Evolutionary conservation across 495 filamentous ascomycete genomes (phyloP), one percentile per base, ranked within the genome.

Genomic region (Aspergillus homomorphus): DNA sequence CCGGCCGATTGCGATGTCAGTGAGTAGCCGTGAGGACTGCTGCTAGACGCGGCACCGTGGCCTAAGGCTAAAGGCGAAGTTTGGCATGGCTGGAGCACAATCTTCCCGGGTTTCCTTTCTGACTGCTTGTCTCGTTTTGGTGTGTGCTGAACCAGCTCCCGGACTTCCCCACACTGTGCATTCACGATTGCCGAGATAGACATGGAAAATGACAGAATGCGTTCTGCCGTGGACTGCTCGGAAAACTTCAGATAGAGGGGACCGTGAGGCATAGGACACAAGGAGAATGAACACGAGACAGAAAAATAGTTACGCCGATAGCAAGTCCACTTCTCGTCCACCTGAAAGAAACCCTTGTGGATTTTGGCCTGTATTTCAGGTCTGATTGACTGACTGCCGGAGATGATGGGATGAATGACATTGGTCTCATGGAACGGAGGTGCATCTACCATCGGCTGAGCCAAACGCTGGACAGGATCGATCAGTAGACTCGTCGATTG

Each of bases 301-400:
- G 90, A 87, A 69, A 98, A 96, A 71, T 98, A 98, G 71, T 98
- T 98, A 42, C 93, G 81, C 51, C 93, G 81, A 67, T 98, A 98
- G 73, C 93, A 98, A 0, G 93, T 98, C 93, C 93, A 98, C 58
- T 94, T 90, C 15, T 83, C 80, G 56, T 96, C 93, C 3, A 82
- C 82, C 43, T 87, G 78, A 70, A 97, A 96, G 76, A 96, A 96
- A 1, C 92, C 92, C 66, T 96, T 95, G 66, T 95, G 91, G 56
- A 96, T 92, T 62, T 88, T 87, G 6, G 90, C 91, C 52, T 87
- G 80, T 60, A 98, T 90, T 23, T 91, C 88, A 5, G 89, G 82
- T 57, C 83, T 87, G 54, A 96, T 80, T 5, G 76, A 73, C 6
- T 84, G 82, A 53, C 89, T 86, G 21, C 72, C 75, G 33, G 85